phyloP scores from a whole-genome alignment of 2,329 filamentous ascomycete genomes.

The Thielaviopsis punctulata region DNA sequence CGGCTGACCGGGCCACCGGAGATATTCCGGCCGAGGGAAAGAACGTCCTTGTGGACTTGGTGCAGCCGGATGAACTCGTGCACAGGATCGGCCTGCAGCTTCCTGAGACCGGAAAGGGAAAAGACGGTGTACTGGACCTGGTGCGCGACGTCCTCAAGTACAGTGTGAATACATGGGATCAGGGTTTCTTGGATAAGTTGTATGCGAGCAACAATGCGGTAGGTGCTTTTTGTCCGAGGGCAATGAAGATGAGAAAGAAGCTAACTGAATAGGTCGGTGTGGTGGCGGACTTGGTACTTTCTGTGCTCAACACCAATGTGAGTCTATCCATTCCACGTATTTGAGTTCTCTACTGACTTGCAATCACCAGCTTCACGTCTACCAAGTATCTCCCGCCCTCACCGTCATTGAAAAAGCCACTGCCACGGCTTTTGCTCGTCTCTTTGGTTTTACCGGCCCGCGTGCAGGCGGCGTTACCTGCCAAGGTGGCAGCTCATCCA shows the following conservation, averaged over 20 bases:
- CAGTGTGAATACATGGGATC: constrained; percentile 97
- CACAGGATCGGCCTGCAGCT: constrained; percentile 41
- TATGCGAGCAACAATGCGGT: constrained; percentile 81
- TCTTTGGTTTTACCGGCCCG: constrained; percentile 61
- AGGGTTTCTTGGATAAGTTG: constrained; percentile 89
- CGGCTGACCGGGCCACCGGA: constrained; percentile 21
- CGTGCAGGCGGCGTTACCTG: constrained; percentile 58
- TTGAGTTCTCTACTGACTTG: not conserved
- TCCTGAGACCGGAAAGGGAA: constrained; percentile 31
- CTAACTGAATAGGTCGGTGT: constrained; percentile 47
- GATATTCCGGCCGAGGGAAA: constrained; percentile 29
- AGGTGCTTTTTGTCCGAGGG: constrained; percentile 17
- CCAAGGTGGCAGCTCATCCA: constrained; percentile 71
- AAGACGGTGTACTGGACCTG: constrained; percentile 53
- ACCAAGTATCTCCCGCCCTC: constrained; percentile 78
- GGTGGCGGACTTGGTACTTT: constrained; percentile 67
- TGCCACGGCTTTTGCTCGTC: constrained; percentile 48
- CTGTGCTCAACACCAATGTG: constrained; percentile 79
- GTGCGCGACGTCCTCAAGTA: constrained; percentile 59
- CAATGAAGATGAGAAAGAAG: not conserved
- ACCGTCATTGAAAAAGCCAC: constrained; percentile 79
- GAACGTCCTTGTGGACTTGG: constrained; percentile 47
- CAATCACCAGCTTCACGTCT: constrained; percentile 55
- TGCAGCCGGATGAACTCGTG: constrained; percentile 38
- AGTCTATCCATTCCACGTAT: constrained; percentile 15